Base-by-base conservation (phyloP, 495 filamentous ascomycete species). In the Cercophora sp. region DNA sequence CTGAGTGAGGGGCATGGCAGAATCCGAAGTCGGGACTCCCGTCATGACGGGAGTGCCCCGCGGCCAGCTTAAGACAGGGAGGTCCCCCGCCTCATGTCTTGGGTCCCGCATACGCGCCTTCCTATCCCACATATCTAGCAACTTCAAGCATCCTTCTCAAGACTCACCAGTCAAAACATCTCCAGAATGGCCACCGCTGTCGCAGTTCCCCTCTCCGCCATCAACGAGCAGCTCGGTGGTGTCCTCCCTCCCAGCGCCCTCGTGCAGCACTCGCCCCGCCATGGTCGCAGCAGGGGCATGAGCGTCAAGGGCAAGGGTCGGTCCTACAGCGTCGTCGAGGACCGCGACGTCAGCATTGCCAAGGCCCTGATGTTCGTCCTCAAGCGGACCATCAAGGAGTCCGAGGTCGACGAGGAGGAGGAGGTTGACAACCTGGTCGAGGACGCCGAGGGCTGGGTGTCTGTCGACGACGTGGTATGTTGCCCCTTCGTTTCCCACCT, bases 161-260 rank as follows among this genome's bases (percentile, higher is more conserved):
- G 4, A n/a, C 10, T 32, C n/a, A 31, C 3, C 34, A 44, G 13
- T 1, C n/a, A 40, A 39, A 15, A 8, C 39, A 59, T 18, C 27
- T 65, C 16, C 42, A 64, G 27, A 36, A 70, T 70, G 67, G 61
- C 67, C 51, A 55, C 67, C 34, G 60, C 62, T 45, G 65, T 68
- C 56, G 62, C 62, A 25, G 61, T 64, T 37, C 62, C 65, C 31
- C 49, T 68, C 23, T 61, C 56, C 44, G 40, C 61, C 47, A 67
- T 69, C 57, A 59, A 56, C 54, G 56, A 57, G 42, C 60, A 66
- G 57, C 59, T 71, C 47, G 60, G 61, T 47, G 71, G 67, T 8
- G 71, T 76, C 27, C 70, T 76, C 40, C 64, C 67, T 10, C 72
- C 72, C 18, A 74, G 71, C 41, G 70, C 70, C 18, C 40, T 74